Evolutionary conservation across 176 grass and related monocot genomes (phyloP).

Genomic region (Microstegium vimineum): DNA sequence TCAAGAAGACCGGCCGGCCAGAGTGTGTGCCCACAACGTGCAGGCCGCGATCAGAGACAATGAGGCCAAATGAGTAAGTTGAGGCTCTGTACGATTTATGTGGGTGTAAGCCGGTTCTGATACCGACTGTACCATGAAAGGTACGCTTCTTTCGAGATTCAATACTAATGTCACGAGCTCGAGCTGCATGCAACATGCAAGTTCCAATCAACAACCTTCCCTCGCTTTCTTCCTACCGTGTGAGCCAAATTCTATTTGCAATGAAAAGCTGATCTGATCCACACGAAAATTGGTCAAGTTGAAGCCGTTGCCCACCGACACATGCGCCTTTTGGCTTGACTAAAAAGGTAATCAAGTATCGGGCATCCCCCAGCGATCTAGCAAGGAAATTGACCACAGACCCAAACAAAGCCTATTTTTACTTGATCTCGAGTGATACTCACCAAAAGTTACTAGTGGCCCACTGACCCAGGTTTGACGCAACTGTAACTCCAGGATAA

Average conservation of each 20-base stretch:
- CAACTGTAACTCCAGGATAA: too few species aligned
- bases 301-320: conserved; percentile 1
- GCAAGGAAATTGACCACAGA: neutral
- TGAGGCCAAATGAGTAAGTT: conserved; percentile 28
- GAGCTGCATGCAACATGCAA: neutral
- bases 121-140: neutral
- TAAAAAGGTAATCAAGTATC: neutral
- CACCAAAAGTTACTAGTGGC: too few species aligned
- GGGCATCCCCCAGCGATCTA: neutral
- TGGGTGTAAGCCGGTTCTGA: neutral
- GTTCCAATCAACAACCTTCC: neutral
- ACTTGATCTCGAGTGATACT: neutral
- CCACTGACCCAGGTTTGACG: too few species aligned
- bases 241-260: conserved; percentile 18
- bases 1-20: neutral
- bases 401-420: neutral
- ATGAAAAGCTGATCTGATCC: conserved; percentile 5
- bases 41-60: conserved; percentile 12
- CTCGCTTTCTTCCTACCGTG: neutral
- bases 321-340: neutral
- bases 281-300: neutral
- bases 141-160: neutral
- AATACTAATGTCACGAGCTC: neutral
- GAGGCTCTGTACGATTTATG: neutral
- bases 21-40: conserved; percentile 4